phyloP scores from a whole-genome alignment of 768 basidiomycete genomes.

The Russula dissimulans region DNA sequence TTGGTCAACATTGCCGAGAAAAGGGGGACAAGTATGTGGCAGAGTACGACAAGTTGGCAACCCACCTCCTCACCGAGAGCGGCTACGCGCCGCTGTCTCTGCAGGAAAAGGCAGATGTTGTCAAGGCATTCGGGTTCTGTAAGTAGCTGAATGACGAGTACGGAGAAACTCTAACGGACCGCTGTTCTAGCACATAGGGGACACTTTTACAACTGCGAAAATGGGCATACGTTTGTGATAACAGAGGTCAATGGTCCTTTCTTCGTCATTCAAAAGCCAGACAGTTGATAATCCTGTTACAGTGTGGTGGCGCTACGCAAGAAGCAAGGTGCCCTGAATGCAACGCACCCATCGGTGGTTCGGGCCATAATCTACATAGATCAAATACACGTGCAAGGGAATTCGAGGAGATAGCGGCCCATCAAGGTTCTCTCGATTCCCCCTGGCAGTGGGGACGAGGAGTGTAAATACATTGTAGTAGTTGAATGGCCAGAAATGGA shows the following conservation, averaged over 20 bases:
- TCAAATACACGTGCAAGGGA: slow-evolving; percentile 40
- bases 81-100: slow-evolving; percentile 22
- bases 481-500: too few species aligned
- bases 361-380: slow-evolving; percentile 30
- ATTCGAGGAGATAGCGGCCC: slow-evolving; percentile 36
- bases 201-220: slow-evolving; percentile 31
- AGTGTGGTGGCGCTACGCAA: slow-evolving; percentile 55
- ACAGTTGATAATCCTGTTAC: neutral
- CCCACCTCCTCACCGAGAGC: slow-evolving; percentile 16
- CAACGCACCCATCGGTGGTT: slow-evolving; percentile 43
- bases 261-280: neutral
- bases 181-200: slow-evolving; percentile 22
- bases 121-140: slow-evolving; percentile 25
- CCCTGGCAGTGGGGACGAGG: slow-evolving; percentile 27
- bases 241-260: slow-evolving; percentile 33
- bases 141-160: neutral
- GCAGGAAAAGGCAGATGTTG: slow-evolving; percentile 23
- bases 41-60: slow-evolving; percentile 20
- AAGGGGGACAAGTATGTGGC: slow-evolving; percentile 20
- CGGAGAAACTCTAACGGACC: neutral
- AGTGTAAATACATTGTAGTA: slow-evolving; percentile 3
- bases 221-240: slow-evolving; percentile 57
- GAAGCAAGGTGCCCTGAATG: slow-evolving; percentile 48
- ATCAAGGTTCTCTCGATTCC: slow-evolving; percentile 23
- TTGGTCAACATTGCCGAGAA: slow-evolving; percentile 21